A percentile compares a stretch with the other conserved stretches of the same genome.
These are phyloP conservation scores for Ascoidea tarda DNA, from an alignment of 805 yeast species.

Conservation along the genomic window DNA sequence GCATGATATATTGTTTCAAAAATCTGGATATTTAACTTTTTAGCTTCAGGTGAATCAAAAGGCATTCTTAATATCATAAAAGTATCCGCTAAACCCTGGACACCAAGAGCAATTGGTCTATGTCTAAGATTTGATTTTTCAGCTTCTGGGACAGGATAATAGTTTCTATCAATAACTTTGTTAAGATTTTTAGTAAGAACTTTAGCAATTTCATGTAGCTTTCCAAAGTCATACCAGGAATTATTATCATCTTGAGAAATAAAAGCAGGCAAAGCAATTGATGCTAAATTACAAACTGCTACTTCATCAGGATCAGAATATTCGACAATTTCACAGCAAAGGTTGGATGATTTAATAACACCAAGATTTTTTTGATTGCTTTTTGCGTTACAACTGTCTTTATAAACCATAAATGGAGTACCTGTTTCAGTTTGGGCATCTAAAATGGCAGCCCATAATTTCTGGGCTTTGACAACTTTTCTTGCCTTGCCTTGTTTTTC, in stretches of 20 bases:
- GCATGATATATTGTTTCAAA: slow-evolving; percentile 96
- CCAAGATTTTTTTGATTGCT: slow-evolving; percentile 90
- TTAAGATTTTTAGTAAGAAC: slow-evolving; percentile 70
- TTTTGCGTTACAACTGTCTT: slow-evolving; percentile 80
- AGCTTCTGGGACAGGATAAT: slow-evolving; percentile 75
- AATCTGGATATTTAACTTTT: slow-evolving; percentile 62
- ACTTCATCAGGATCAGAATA: slow-evolving; percentile 86
- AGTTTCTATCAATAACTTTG: slow-evolving; percentile 70
- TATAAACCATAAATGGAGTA: slow-evolving; percentile 86
- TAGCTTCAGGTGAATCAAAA: slow-evolving; percentile 75
- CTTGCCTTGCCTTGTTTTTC: slow-evolving; percentile 57
- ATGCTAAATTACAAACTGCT: slow-evolving; percentile 92
- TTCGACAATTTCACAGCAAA: slow-evolving; percentile 91
- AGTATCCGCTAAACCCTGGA: slow-evolving; percentile 92
- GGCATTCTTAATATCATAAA: slow-evolving; percentile 72
- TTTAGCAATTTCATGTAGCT: slow-evolving; percentile 64
- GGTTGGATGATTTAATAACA: slow-evolving; percentile 79
- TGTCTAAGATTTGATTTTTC: slow-evolving; percentile 62
- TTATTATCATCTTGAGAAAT: slow-evolving; percentile 33
- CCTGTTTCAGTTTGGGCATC: slow-evolving; percentile 96
- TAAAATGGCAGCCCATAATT: slow-evolving; percentile 77
- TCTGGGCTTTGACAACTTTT: slow-evolving; percentile 67
- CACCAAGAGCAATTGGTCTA: slow-evolving; percentile 94
- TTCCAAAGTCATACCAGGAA: slow-evolving; percentile 51
- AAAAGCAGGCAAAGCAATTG: slow-evolving; percentile 77